Percentiles rank a stretch among this genome's conserved stretches.
phyloP scores from a whole-genome alignment of 1,139 yeast genomes.

The Protomyces inouyei region DNA sequence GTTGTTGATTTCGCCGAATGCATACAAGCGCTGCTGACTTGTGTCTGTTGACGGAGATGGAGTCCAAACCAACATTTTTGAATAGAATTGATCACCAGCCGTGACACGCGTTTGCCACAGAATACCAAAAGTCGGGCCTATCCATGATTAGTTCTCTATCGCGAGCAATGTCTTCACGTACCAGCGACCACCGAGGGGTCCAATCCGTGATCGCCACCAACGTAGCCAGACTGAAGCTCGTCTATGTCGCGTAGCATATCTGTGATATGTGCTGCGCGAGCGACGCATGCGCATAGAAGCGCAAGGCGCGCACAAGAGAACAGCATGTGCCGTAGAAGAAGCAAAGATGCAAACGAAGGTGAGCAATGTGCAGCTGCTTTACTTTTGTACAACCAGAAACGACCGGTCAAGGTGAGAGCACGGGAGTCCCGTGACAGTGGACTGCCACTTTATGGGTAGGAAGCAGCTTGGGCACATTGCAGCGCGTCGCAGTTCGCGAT shows the following conservation, averaged over 20 bases:
- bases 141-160: too few relatives aligned
- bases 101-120: neutral
- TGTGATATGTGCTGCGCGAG: neutral
- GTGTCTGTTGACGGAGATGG: slow-evolving; percentile 1
- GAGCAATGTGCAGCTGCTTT: neutral
- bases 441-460: too few relatives aligned
- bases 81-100: neutral
- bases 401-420: too few relatives aligned
- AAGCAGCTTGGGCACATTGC: too few relatives aligned
- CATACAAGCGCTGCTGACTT: neutral
- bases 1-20: neutral
- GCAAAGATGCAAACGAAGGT: neutral
- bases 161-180: neutral
- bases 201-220: slow-evolving; percentile 2
- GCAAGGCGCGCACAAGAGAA: neutral
- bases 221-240: slow-evolving; percentile 10
- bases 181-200: slow-evolving; percentile 6
- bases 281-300: neutral
- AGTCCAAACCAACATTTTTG: slow-evolving; percentile 1
- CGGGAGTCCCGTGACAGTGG: too few relatives aligned
- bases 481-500: too few relatives aligned
- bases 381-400: neutral
- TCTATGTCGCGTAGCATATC: slow-evolving; percentile 2
- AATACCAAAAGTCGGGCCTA: slow-evolving; percentile 2
- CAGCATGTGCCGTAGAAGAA: neutral